These are phyloP conservation scores for Trichoderma pleuroti DNA, from an alignment of 2,329 filamentous ascomycete species.

Conservation along the genomic window DNA sequence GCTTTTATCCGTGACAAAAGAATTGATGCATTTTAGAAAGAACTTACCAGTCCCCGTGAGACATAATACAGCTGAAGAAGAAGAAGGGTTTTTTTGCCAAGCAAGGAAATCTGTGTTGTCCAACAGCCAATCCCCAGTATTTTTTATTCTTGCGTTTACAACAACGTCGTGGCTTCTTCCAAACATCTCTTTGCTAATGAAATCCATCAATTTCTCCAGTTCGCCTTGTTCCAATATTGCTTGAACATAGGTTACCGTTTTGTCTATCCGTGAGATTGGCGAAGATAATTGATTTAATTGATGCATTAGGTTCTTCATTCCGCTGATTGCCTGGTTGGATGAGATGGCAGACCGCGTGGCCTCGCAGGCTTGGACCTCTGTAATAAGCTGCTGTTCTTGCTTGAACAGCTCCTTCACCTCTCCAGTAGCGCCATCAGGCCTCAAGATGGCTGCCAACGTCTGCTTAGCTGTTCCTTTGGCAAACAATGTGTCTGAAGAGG, in stretches of 20 bases:
- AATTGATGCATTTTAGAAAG: not conserved
- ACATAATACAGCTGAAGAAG: conserved; percentile 2
- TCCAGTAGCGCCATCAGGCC: not conserved
- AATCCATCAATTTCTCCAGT: not conserved
- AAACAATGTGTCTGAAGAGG: not conserved
- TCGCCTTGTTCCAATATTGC: not conserved
- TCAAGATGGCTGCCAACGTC: not conserved
- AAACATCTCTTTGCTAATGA: conserved; percentile 1
- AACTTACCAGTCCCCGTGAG: conserved; percentile 6
- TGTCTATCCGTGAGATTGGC: not conserved
- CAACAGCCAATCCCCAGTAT: conserved; percentile 1
- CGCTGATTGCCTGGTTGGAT: not conserved
- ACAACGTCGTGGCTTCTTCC: not conserved
- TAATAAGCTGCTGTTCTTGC: not conserved
- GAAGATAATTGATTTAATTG: not conserved
- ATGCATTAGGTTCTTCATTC: not conserved
- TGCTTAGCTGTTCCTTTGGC: not conserved
- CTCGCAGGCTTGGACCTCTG: not conserved
- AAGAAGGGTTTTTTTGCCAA: not conserved
- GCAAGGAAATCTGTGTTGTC: not conserved
- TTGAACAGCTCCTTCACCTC: not conserved
- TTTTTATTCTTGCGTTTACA: not conserved
- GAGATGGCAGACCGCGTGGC: not conserved
- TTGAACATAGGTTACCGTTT: not conserved
- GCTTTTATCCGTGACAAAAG: too few relatives aligned